A percentile compares a stretch with the other conserved stretches of the same genome.
These are phyloP conservation scores for Skeletonema grethae DNA, from an alignment of 108 stramenopile genomes.

Conservation along the genomic window DNA sequence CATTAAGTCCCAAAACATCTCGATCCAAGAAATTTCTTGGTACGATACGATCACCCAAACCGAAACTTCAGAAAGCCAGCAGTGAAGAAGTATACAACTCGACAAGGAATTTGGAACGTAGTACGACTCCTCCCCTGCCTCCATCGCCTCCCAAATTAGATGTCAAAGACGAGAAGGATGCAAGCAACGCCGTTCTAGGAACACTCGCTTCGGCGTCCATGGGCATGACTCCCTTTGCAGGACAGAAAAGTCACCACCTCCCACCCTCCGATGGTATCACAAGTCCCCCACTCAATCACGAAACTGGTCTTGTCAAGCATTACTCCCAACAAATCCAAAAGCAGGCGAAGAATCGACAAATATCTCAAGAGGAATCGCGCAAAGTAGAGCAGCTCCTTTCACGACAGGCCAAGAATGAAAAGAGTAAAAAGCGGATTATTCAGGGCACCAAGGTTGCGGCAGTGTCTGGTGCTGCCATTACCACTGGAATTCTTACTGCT, in stretches of 20 bases:
- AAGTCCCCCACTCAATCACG: slow-evolving; percentile 2
- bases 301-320: slow-evolving; percentile 44
- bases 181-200: not conserved
- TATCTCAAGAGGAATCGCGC: slow-evolving; percentile 38
- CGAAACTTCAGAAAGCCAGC: slow-evolving; percentile 18
- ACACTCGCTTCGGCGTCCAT: not conserved
- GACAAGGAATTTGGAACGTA: not conserved
- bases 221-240: not conserved
- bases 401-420: slow-evolving; percentile 34
- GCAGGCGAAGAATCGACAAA: slow-evolving; percentile 37
- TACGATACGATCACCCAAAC: slow-evolving; percentile 13
- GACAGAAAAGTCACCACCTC: too few relatives aligned
- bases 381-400: slow-evolving; percentile 25
- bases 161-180: not conserved
- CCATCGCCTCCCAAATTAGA: not conserved
- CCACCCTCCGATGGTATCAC: not conserved
- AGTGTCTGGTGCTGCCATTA: slow-evolving; percentile 71
- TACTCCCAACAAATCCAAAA: slow-evolving; percentile 50
- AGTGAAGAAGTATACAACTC: not conserved
- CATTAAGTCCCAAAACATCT: not conserved
- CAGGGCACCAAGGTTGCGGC: slow-evolving; percentile 76
- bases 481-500: slow-evolving; percentile 77
- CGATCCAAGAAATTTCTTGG: slow-evolving; percentile 22
- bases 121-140: not conserved
- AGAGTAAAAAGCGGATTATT: slow-evolving; percentile 55